Evolutionary conservation across 805 yeast genomes (phyloP).

Genomic region (Saccharomyces jurei): DNA sequence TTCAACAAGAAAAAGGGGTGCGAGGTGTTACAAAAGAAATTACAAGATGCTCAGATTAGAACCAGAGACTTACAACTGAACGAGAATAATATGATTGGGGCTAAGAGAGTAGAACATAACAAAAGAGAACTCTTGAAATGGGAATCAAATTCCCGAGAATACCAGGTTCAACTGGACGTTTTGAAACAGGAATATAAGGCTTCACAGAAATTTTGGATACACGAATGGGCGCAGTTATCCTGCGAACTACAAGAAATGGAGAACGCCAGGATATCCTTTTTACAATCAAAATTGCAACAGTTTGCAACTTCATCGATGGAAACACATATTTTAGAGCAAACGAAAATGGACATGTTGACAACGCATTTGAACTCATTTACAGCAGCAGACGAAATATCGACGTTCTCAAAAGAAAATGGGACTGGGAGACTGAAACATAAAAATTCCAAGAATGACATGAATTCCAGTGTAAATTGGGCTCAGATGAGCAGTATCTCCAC

Average conservation of each 20-base stretch:
- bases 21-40: conserved; percentile 19
- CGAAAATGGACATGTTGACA: conserved; percentile 20
- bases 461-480: neutral
- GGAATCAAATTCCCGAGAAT: conserved; percentile 21
- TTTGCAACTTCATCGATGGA: conserved; percentile 21
- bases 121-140: conserved; percentile 26
- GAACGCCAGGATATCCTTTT: conserved; percentile 19
- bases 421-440: conserved; percentile 28
- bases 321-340: conserved; percentile 23
- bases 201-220: conserved; percentile 26
- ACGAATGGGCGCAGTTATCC: conserved; percentile 26
- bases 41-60: conserved; percentile 19
- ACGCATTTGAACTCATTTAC: conserved; percentile 21
- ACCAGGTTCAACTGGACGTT: conserved; percentile 21
- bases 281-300: conserved; percentile 24
- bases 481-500: neutral
- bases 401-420: conserved; percentile 28
- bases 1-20: conserved; percentile 24
- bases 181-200: conserved; percentile 27
- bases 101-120: conserved; percentile 21
- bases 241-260: conserved; percentile 28
- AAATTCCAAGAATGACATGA: conserved; percentile 1
- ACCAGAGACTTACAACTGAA: conserved; percentile 27
- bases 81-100: conserved; percentile 25
- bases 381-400: conserved; percentile 24